These are phyloP conservation scores for Lanzia echinophila DNA, from an alignment of 2,329 filamentous ascomycete genomes.

Conservation along the genomic window DNA sequence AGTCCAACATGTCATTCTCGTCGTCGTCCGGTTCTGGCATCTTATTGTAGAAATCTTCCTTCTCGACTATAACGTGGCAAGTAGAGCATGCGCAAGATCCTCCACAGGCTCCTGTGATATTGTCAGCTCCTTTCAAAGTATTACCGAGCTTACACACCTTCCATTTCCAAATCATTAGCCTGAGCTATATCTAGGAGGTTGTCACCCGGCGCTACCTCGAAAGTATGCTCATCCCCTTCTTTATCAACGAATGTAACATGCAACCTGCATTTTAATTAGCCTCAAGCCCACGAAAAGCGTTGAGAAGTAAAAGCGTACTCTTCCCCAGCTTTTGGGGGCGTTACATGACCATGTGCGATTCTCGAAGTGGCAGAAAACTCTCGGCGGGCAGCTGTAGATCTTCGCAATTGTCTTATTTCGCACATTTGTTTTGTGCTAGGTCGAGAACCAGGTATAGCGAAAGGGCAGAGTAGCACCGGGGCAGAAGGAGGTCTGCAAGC, in stretches of 20 bases:
- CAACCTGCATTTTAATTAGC: conserved; percentile 46
- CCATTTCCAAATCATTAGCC: conserved; percentile 94
- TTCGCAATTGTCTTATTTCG: conserved; percentile 1
- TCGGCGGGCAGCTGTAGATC: conserved; percentile 11
- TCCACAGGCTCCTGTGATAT: conserved; percentile 67
- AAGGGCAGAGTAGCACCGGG: conserved; percentile 1
- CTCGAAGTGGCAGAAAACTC: conserved; percentile 59
- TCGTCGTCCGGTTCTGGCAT: conserved; percentile 56
- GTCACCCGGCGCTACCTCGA: conserved; percentile 78
- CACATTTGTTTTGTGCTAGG: conserved; percentile 5
- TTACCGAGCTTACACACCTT: conserved; percentile 47
- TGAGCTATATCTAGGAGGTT: conserved; percentile 95
- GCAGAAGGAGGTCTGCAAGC: conserved; percentile 1
- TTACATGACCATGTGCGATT: conserved; percentile 69
- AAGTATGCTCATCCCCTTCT: conserved; percentile 66
- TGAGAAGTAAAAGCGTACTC: conserved; percentile 55
- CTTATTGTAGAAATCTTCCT: conserved; percentile 55
- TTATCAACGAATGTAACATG: conserved; percentile 93
- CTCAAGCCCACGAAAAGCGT: neutral
- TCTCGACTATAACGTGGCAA: conserved; percentile 65
- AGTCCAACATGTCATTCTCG: conserved; percentile 67
- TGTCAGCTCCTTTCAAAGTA: neutral
- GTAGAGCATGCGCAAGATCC: conserved; percentile 72
- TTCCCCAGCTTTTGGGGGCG: conserved; percentile 80
- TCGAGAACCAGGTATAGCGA: conserved; percentile 3